Conservation (phyloP, 768 basidiomycete species). For the Suillus weaverae region DNA sequence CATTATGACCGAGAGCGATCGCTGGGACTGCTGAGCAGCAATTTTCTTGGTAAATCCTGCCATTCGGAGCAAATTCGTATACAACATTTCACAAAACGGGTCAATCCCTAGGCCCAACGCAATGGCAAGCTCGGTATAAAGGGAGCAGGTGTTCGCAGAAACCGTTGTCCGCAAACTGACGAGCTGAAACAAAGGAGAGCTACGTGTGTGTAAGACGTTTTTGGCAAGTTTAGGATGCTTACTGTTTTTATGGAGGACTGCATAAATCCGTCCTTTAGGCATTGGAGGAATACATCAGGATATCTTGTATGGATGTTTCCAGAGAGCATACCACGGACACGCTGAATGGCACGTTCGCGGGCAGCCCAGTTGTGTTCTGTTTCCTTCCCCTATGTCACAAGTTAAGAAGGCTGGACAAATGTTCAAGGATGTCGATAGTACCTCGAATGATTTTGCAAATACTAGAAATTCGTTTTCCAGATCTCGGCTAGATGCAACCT, state of each 20-base stretch:
- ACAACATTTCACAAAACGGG: constrained; percentile 72
- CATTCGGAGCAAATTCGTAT: constrained; percentile 82
- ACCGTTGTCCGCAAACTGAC: constrained; percentile 91
- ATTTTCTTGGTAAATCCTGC: constrained; percentile 92
- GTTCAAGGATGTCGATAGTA: constrained; percentile 29
- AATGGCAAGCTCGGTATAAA: constrained; percentile 73
- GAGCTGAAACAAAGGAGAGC: constrained; percentile 48
- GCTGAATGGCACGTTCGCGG: constrained; percentile 73
- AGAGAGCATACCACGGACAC: constrained; percentile 87
- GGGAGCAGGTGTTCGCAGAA: constrained; percentile 69
- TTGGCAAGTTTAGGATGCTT: constrained; percentile 28
- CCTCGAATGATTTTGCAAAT: constrained; percentile 84
- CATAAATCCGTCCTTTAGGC: constrained; percentile 75
- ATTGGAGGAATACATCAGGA: constrained; percentile 69
- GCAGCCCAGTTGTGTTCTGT: constrained; percentile 93
- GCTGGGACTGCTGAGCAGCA: constrained; percentile 82
- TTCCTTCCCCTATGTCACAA: constrained; percentile 78
- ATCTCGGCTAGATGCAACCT: constrained; percentile 86
- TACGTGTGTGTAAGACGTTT: background rate
- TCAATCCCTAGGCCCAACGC: constrained; percentile 72
- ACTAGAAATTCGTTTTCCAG: constrained; percentile 80
- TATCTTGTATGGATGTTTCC: constrained; percentile 80
- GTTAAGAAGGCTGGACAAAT: constrained; percentile 1
- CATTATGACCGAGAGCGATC: constrained; percentile 66
- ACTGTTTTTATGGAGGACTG: constrained; percentile 87